Evolutionary conservation across 2,329 filamentous ascomycete genomes (phyloP).

Genomic region (Calonectria montana): DNA sequence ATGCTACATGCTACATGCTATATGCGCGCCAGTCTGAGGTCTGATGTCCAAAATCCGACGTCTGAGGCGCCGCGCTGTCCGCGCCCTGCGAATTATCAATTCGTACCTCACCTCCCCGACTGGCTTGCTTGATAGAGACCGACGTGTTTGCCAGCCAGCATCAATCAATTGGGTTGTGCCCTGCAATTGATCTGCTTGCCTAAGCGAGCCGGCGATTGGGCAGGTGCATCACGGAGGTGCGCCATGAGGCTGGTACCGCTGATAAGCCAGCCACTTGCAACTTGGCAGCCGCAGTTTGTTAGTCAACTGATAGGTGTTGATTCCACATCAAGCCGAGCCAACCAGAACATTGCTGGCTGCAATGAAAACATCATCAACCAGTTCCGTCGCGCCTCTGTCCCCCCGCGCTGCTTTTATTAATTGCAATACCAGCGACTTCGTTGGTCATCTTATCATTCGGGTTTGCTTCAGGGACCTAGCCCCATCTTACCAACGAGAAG

Average conservation of each 20-base stretch:
- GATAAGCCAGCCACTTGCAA: neutral
- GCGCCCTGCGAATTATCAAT: neutral
- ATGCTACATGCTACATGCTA: neutral
- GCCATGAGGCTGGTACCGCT: conserved; percentile 1
- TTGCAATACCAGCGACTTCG: neutral
- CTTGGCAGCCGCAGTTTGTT: neutral
- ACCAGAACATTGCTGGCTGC: neutral
- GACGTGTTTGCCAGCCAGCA: neutral
- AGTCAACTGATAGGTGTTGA: neutral
- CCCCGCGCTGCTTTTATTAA: neutral
- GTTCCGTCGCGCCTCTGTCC: neutral
- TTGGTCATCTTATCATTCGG: neutral
- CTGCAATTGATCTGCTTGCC: neutral
- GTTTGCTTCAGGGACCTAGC: neutral
- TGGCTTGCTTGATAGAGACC: neutral
- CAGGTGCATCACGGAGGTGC: neutral
- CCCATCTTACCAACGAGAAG: conserved; percentile 1
- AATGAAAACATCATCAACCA: neutral
- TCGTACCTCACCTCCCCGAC: neutral
- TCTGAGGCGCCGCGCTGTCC: neutral
- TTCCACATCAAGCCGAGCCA: neutral
- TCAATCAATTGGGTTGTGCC: neutral
- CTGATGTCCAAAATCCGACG: too few relatives aligned
- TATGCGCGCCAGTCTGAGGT: neutral
- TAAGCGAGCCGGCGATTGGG: neutral